These are phyloP conservation scores for Anthracocystis setariae DNA, from an alignment of 1,284 basidiomycete species.

Conservation along the genomic window DNA sequence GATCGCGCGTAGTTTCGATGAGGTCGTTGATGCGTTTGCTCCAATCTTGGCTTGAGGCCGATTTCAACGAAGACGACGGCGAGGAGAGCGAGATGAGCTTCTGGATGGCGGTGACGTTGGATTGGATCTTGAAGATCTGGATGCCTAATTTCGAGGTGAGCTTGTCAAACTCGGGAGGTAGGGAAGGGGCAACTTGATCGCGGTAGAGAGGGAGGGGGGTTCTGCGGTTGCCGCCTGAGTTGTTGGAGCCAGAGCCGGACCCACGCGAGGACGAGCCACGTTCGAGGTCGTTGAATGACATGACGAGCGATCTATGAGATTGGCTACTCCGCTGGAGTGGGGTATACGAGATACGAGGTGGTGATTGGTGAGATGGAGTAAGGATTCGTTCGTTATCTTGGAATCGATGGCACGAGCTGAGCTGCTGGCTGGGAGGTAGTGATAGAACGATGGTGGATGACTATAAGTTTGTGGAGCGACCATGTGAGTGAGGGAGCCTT, in stretches of 20 bases:
- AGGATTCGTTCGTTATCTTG: no score
- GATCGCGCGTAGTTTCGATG: conserved; percentile 89
- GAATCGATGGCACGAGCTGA: no score
- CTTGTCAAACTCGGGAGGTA: conserved; percentile 73
- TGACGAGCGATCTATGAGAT: conserved; percentile 39
- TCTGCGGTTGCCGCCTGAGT: conserved; percentile 17
- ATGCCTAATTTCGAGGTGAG: conserved; percentile 87
- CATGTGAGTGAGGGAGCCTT: not conserved
- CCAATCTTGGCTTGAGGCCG: conserved; percentile 69
- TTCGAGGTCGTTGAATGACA: conserved; percentile 72
- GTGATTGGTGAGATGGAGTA: no score
- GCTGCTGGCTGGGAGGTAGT: no score
- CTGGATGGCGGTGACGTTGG: conserved; percentile 93
- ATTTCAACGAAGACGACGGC: conserved; percentile 4
- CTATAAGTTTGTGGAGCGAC: not conserved
- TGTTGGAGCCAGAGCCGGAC: conserved; percentile 17
- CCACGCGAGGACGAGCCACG: conserved; percentile 59
- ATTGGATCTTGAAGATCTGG: conserved; percentile 98
- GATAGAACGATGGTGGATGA: not conserved
- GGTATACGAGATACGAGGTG: no score
- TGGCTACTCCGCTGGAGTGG: no score
- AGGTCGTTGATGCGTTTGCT: conserved; percentile 78
- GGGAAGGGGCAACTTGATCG: conserved; percentile 24
- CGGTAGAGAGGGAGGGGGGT: conserved; percentile 49
- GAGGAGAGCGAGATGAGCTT: conserved; percentile 84